phyloP scores from a whole-genome alignment of 805 yeast species.

The Kodamaea restingae region DNA sequence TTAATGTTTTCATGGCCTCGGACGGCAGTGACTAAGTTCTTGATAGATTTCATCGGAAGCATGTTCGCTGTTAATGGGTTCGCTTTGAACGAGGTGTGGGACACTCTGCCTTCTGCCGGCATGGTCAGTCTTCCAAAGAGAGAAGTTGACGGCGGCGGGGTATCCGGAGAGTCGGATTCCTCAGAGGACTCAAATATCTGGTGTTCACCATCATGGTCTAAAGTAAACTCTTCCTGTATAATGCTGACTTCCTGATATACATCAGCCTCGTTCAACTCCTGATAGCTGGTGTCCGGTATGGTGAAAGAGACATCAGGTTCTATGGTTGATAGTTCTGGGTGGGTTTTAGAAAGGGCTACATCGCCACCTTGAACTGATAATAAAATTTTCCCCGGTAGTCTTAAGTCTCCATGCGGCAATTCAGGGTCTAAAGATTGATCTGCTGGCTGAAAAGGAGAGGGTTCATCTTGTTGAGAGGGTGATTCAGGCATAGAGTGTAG shows the following conservation, averaged over 20 bases:
- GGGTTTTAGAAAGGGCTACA: no score
- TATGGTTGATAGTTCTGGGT: no score
- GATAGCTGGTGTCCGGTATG: neutral
- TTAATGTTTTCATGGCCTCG: conserved; percentile 3
- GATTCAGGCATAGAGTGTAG: no score
- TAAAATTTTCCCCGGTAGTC: no score
- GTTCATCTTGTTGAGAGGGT: no score
- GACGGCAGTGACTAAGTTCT: conserved; percentile 14
- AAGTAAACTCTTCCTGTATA: conserved; percentile 14
- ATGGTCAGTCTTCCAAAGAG: neutral
- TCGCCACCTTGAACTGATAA: no score
- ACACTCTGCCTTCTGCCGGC: neutral
- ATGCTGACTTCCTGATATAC: conserved; percentile 2
- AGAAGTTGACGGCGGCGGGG: conserved; percentile 1
- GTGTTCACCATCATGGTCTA: conserved; percentile 7
- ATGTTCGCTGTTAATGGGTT: neutral
- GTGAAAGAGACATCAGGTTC: no score
- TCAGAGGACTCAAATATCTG: conserved; percentile 9
- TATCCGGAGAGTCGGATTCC: conserved; percentile 1
- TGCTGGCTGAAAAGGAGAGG: no score
- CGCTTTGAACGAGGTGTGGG: neutral
- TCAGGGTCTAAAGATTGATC: no score
- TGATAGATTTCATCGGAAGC: conserved; percentile 15
- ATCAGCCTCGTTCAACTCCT: neutral
- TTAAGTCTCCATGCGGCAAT: no score